phyloP scores from a whole-genome alignment of 106 monocot genomes.

The Platanthera zijinensis region DNA sequence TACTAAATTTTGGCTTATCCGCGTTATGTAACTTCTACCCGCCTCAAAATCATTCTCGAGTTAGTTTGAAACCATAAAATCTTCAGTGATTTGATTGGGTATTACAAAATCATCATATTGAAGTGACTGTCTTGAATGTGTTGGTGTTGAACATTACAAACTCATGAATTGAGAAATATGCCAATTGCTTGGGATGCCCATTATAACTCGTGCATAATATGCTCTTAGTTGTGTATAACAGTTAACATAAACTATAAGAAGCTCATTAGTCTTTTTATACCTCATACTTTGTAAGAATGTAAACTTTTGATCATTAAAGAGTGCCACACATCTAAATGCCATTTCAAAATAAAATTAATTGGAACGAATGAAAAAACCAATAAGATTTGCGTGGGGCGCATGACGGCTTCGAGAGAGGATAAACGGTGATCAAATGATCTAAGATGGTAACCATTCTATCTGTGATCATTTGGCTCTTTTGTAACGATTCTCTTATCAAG shows the following conservation, averaged over 20 bases:
- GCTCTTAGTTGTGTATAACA: not conserved
- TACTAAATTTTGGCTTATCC: too few relatives aligned
- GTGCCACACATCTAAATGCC: not conserved
- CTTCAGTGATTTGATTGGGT: too few relatives aligned
- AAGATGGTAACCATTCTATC: slow-evolving; percentile 37
- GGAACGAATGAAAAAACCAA: not conserved
- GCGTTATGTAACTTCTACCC: too few relatives aligned
- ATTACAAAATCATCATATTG: too few relatives aligned
- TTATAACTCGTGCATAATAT: not conserved
- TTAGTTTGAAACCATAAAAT: too few relatives aligned
- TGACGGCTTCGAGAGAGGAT: slow-evolving; percentile 54
- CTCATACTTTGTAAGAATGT: not conserved
- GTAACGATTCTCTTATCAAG: slow-evolving; percentile 35
- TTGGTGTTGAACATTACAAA: too few relatives aligned
- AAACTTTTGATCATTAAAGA: not conserved
- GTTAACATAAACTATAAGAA: not conserved
- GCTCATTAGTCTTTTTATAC: not conserved
- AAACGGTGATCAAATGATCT: slow-evolving; percentile 61
- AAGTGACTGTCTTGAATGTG: too few relatives aligned
- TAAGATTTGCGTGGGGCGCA: slow-evolving; percentile 61
- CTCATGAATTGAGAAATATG: too few relatives aligned
- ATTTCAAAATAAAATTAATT: not conserved
- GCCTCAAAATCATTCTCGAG: too few relatives aligned
- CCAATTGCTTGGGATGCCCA: too few relatives aligned
- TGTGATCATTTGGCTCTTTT: slow-evolving; percentile 32